These are phyloP conservation scores for Vachellia pachyceras DNA, from an alignment of 306 rosid species.

Conservation along the genomic window DNA sequence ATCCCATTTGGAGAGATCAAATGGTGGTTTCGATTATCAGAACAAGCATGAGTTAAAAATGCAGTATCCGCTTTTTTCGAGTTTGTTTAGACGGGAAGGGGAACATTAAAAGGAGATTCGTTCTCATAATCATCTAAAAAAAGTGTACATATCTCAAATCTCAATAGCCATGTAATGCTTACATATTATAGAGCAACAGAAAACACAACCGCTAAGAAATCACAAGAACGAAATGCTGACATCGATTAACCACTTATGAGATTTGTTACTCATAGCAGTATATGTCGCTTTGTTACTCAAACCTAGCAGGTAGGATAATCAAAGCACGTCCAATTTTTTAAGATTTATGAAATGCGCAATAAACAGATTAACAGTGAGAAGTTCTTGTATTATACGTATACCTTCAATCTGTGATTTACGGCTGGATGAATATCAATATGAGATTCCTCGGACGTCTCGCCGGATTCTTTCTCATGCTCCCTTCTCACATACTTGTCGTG, in stretches of 20 bases:
- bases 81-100: not conserved
- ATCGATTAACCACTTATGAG: not conserved
- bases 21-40: not conserved
- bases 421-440: constrained; percentile 95
- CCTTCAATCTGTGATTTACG: constrained; percentile 94
- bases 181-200: not conserved
- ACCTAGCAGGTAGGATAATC: not conserved
- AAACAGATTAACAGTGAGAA: not conserved
- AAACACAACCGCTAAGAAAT: not conserved
- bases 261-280: not conserved
- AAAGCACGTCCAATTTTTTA: not conserved
- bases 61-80: not conserved
- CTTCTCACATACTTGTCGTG: constrained; percentile 91
- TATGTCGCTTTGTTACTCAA: not conserved
- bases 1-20: not conserved
- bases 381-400: constrained; percentile 1
- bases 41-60: not conserved
- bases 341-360: not conserved
- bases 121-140: not conserved
- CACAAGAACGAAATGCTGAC: not conserved
- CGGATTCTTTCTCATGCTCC: constrained; percentile 77
- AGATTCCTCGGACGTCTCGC: constrained; percentile 58
- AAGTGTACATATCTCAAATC: not conserved
- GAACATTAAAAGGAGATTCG: not conserved
- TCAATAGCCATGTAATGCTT: not conserved